Conservation (phyloP, 495 filamentous ascomycete species). For the Hypoxylon intermedium region DNA sequence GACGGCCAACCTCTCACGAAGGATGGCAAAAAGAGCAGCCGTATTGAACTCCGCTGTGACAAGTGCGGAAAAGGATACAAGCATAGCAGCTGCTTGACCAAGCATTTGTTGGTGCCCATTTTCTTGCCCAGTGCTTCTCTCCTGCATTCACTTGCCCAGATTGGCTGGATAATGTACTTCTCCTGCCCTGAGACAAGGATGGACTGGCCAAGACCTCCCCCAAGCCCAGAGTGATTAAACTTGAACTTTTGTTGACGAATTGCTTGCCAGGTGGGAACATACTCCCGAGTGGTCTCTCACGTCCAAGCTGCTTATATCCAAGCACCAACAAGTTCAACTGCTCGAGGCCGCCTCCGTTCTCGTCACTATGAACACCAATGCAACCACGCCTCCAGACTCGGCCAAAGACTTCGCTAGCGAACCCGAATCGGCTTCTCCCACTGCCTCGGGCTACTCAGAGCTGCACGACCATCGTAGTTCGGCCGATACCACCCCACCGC, state of each 20-base stretch:
- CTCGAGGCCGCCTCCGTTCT: constrained; percentile 95
- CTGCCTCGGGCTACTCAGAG: constrained; percentile 78
- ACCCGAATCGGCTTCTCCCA: constrained; percentile 80
- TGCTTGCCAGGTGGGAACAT: constrained; percentile 91
- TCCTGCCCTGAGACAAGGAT: constrained; percentile 37
- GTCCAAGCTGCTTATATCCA: constrained; percentile 97
- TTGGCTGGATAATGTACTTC: constrained; percentile 38
- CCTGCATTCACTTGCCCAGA: constrained; percentile 47
- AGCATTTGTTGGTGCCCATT: constrained; percentile 97
- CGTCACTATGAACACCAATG: constrained; percentile 81
- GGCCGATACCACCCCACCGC: constrained; percentile 74
- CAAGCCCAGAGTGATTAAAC: constrained; percentile 38
- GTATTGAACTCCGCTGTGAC: constrained; percentile 90
- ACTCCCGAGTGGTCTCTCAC: constrained; percentile 98
- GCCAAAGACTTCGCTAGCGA: constrained; percentile 74
- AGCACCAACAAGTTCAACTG: constrained; percentile 98
- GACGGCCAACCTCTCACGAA: constrained; percentile 83
- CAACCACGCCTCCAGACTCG: constrained; percentile 63
- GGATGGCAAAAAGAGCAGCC: constrained; percentile 75
- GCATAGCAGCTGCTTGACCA: constrained; percentile 99
- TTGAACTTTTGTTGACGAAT: constrained; percentile 47
- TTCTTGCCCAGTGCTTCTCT: constrained; percentile 50
- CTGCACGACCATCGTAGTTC: constrained; percentile 72
- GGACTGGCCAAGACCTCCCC: constrained; percentile 31
- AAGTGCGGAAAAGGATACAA: constrained; percentile 99